Evolutionary conservation across 2,329 filamentous ascomycete species (phyloP).

Genomic region (Ophiocordyceps camponoti-saundersi): DNA sequence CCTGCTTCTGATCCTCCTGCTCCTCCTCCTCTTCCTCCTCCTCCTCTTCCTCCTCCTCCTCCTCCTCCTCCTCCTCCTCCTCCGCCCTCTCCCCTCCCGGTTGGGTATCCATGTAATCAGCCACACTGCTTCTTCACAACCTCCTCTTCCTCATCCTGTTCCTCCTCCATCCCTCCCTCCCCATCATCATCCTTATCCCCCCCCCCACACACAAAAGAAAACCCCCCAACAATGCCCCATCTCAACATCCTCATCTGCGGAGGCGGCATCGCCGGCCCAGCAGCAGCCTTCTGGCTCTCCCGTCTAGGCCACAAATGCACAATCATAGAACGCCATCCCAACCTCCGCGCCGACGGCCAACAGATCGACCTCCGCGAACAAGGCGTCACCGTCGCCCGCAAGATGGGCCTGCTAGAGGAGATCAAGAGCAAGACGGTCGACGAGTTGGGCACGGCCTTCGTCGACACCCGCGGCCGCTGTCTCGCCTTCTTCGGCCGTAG

Average conservation of each 20-base stretch:
- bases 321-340: conserved; percentile 22
- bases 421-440: conserved; percentile 21
- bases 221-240: conserved; percentile 8
- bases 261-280: conserved; percentile 26
- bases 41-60: background rate
- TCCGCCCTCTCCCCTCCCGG: background rate
- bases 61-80: background rate
- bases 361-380: conserved; percentile 28
- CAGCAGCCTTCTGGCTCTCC: conserved; percentile 23
- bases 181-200: background rate
- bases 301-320: conserved; percentile 20
- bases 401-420: conserved; percentile 20
- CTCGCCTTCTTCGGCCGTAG: conserved; percentile 23
- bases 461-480: conserved; percentile 20
- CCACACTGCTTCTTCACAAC: too few species aligned
- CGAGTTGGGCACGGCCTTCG: conserved; percentile 29
- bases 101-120: too few species aligned
- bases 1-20: too few species aligned
- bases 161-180: background rate
- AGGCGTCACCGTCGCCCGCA: conserved; percentile 19
- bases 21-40: too few species aligned
- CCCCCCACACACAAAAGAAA: background rate
- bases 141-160: background rate
- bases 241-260: conserved; percentile 31
- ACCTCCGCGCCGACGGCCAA: conserved; percentile 21